These are phyloP conservation scores for Arthrinium puccinioides DNA, from an alignment of 2,329 filamentous ascomycete species.

Conservation along the genomic window DNA sequence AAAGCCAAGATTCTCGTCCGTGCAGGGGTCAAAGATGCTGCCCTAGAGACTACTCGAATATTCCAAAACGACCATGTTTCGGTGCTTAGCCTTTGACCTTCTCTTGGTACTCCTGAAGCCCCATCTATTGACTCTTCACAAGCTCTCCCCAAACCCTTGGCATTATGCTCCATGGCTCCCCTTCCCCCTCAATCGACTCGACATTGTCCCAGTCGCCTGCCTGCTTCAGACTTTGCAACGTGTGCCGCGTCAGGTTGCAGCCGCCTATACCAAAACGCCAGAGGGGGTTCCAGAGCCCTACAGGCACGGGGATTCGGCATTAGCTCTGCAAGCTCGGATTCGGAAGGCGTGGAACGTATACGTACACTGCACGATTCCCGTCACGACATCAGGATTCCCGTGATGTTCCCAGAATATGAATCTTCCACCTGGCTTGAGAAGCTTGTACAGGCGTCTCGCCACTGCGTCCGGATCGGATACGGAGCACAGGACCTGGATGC, in stretches of 20 bases:
- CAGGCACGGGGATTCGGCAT: background rate
- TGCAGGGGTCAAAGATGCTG: too few relatives aligned
- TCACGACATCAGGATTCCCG: background rate
- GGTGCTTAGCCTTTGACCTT: too few relatives aligned
- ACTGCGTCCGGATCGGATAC: background rate
- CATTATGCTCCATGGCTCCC: background rate
- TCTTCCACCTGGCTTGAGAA: conserved; percentile 1
- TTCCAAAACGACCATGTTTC: too few relatives aligned
- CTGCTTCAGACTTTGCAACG: background rate
- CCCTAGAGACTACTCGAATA: too few relatives aligned
- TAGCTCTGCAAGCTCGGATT: background rate
- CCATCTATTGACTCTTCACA: too few relatives aligned
- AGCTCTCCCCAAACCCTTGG: background rate
- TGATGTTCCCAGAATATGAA: conserved; percentile 3
- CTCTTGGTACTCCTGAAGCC: too few relatives aligned
- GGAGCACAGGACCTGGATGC: conserved; percentile 2
- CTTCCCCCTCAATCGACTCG: too few relatives aligned
- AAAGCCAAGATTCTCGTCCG: too few relatives aligned
- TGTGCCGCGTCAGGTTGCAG: background rate
- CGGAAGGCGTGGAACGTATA: background rate
- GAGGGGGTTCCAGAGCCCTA: background rate
- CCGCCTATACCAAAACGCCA: background rate
- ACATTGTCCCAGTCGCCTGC: background rate
- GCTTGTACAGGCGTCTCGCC: background rate
- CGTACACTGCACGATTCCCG: background rate